These are phyloP conservation scores for Mrakia blollopis DNA, from an alignment of 768 basidiomycete species.

Conservation along the genomic window DNA sequence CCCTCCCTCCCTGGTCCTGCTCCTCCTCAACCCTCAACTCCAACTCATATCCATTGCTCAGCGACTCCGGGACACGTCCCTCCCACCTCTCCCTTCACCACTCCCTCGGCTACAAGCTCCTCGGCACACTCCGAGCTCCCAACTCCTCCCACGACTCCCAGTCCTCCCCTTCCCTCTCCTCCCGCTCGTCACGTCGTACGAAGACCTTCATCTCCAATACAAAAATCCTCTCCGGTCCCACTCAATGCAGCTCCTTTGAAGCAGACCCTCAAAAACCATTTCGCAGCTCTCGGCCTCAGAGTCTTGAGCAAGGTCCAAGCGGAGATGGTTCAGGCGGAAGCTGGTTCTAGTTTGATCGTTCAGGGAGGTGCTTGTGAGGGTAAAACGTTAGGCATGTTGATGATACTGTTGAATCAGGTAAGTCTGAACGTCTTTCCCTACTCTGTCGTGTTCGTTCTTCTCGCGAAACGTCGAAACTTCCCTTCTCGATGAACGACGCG, in stretches of 20 bases:
- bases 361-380: not conserved
- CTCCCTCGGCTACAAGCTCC: no score
- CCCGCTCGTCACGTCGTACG: not conserved
- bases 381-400: not conserved
- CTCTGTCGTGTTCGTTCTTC: no score
- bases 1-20: not conserved
- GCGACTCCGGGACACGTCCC: no score
- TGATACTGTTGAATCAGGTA: conserved; percentile 2
- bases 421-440: not conserved
- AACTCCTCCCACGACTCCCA: not conserved
- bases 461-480: no score
- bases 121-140: no score
- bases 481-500: not conserved
- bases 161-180: not conserved
- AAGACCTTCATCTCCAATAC: not conserved
- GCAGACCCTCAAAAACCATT: not conserved
- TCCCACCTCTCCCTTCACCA: no score
- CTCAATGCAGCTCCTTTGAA: not conserved
- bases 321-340: not conserved
- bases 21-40: not conserved
- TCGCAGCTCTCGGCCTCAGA: not conserved
- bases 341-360: not conserved
- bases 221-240: not conserved
- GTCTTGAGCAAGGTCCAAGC: not conserved
- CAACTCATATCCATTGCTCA: not conserved